Evolutionary conservation across 2,329 filamentous ascomycete species (phyloP), one percentile per base, ranked within the genome.

Genomic region (Alternaria infectoria): DNA sequence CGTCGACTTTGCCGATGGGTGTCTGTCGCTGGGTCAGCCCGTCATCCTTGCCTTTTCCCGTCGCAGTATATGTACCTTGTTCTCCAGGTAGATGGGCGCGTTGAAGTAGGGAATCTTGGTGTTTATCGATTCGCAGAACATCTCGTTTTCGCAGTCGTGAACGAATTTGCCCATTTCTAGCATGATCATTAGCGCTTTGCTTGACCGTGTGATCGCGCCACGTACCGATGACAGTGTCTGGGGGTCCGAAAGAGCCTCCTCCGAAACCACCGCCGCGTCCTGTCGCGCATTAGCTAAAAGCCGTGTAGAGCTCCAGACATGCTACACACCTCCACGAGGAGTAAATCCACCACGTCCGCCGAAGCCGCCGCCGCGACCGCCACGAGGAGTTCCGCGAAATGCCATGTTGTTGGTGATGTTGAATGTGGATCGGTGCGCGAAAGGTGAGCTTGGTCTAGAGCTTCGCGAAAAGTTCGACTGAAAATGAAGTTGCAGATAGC

Each of bases 81-180:
- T 99, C 87, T 98, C 95, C 76, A 98, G 91, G 85, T 96, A 99
- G 82, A 99, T 97, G 72, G 93, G 93, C 66, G 96, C 96, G 86
- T 97, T 98, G 90, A 99, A 99, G 86, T 97, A 97, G 66, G 96
- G 96, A 69, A 99, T 91, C 85, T 98, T 98, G 75, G 91, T 86
- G 86, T 97, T 98, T 83, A 91, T 91, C 72, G 92, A 96, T 83
- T 93, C 90, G 91, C 95, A 97, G 74, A 99, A 91, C 87, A 99
- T 96, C 83, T 99, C 96, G 81, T 95, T 95, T 83, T 99, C 96
- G 84, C 92, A 95, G 62, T 93, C 90, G 85, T 99, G 96, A 80
- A 97, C 83, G 83, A 98, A 97, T 70, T 88, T 89, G 81, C 96
- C 96, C 91, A 99, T 93, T 84, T 97, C 96, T 90, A 87, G 54